Base-by-base conservation (phyloP, 2,329 filamentous ascomycete genomes). In the Xylaria sp. region DNA sequence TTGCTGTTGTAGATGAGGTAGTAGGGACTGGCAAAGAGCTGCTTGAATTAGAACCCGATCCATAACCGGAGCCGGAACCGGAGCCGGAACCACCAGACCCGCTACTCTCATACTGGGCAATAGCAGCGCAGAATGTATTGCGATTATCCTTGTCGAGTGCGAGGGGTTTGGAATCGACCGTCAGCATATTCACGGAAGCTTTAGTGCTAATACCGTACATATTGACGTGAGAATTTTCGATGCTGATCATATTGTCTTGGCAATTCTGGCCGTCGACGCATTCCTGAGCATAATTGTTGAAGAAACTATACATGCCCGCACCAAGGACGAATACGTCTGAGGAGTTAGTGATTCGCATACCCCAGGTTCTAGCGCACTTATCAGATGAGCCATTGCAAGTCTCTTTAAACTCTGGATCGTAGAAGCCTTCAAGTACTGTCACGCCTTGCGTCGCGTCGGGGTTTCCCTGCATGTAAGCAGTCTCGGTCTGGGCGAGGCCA, bases 401-500 rank as follows among this genome's bases (percentile, higher is more conserved):
- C 2, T 81, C 75, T 19, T 76, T 81, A 78, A 96, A 97, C 73
- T 89, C 85, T 0, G 94, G 92, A 77, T 95, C 92, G 55, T 79
- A 80, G 75, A 85, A 92, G 6, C 81, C 81, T 19, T 85, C 71
- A 74, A 90, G 88, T 70, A 83, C 81, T 0, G 82, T 82, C 79
- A 92, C 93, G 47, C 90, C 92, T 9, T 87, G 84, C 9, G 87
- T 85, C 2, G 93, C 88, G 73, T 91, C 86, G 4, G 94, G 93
- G 82, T 95, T 94, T 78, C 91, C 88, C 82, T 97, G 93, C 85
- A 91, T 93, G 84, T 93, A 94, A 36, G 94, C 92, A 4, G 94
- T 97, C 82, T 98, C 95, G 3, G 92, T 93, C 82, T 98, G 94
- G 75, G 97, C 93, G 59, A 93, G 82, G 11, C 88, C 90, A 86